Evolutionary conservation across 192 early-diverging fungal genomes (phyloP).

Genomic region (Chytriomyces hyalinus): DNA sequence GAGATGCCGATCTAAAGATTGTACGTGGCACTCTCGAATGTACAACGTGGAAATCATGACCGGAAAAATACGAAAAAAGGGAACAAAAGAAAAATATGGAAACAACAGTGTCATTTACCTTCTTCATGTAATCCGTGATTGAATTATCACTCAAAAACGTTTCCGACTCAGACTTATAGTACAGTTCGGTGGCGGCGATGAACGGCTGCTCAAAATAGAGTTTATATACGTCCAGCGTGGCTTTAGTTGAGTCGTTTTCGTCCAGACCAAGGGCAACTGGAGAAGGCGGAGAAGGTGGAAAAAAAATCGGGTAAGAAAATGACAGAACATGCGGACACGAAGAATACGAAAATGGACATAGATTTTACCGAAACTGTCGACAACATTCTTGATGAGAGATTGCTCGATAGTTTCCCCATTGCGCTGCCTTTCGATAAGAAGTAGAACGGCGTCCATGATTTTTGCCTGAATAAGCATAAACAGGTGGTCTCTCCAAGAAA

Average conservation of each 20-base stretch:
- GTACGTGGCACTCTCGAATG: background rate
- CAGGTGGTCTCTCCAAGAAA: constrained; percentile 85
- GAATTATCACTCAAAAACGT: constrained; percentile 89
- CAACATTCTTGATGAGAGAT: constrained; percentile 82
- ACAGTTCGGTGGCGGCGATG: constrained; percentile 76
- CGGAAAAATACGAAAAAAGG: background rate
- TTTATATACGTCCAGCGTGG: constrained; percentile 86
- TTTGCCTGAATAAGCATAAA: constrained; percentile 70
- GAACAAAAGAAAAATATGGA: no score
- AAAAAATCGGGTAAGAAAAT: constrained; percentile 13
- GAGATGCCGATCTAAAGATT: background rate
- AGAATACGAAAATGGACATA: background rate
- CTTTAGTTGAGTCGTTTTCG: constrained; percentile 76
- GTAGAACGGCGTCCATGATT: constrained; percentile 78
- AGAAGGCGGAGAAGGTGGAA: background rate
- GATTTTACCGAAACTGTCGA: constrained; percentile 84
- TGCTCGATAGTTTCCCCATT: constrained; percentile 91
- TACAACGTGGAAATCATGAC: background rate
- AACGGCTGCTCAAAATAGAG: constrained; percentile 88
- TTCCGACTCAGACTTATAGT: constrained; percentile 90
- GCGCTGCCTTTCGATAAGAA: constrained; percentile 78
- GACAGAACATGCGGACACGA: background rate
- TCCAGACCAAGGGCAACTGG: constrained; percentile 83
- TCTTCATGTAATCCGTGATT: constrained; percentile 95
- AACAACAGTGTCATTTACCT: constrained; percentile 52